A percentile compares a stretch with the other conserved stretches of the same genome.
Evolutionary conservation across 768 basidiomycete genomes (phyloP).

Genomic region (Astraeus odoratus): DNA sequence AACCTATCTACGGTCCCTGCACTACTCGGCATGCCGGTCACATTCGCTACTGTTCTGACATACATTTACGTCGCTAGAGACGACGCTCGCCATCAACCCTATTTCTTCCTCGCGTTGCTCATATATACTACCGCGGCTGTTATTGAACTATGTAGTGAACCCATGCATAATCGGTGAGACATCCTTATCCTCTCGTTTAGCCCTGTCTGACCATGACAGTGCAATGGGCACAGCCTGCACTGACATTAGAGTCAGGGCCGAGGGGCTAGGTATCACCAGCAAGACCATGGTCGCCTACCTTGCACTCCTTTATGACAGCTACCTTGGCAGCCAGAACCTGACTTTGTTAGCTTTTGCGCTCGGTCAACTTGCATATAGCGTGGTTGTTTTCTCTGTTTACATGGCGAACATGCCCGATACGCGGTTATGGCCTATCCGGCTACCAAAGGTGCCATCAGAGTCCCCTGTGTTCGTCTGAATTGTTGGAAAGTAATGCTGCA

Average conservation of each 20-base stretch:
- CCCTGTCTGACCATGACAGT: constrained; percentile 31
- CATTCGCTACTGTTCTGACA: constrained; percentile 41
- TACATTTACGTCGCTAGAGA: constrained; percentile 51
- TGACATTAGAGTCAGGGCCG: constrained; percentile 70
- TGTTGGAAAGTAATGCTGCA: background rate
- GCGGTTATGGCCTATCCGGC: constrained; percentile 27
- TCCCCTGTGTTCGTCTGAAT: constrained; percentile 13
- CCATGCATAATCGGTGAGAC: constrained; percentile 65
- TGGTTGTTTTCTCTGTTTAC: constrained; percentile 52
- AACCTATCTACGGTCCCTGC: constrained; percentile 62
- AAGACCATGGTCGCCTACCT: constrained; percentile 72
- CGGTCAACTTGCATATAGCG: constrained; percentile 76
- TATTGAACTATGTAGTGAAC: constrained; percentile 76
- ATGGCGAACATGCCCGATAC: constrained; percentile 32
- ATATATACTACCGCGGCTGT: constrained; percentile 73
- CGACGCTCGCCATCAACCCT: constrained; percentile 52
- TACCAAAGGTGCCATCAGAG: constrained; percentile 14
- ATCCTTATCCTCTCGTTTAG: background rate
- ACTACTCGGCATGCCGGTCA: constrained; percentile 59
- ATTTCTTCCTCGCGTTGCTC: constrained; percentile 55
- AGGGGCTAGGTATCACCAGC: constrained; percentile 71
- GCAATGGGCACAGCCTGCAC: constrained; percentile 66
- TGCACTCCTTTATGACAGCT: constrained; percentile 48
- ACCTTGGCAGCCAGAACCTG: constrained; percentile 30
- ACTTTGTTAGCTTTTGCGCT: constrained; percentile 79